Conservation (phyloP, 495 filamentous ascomycete species). For the Xylaria nigripes region DNA sequence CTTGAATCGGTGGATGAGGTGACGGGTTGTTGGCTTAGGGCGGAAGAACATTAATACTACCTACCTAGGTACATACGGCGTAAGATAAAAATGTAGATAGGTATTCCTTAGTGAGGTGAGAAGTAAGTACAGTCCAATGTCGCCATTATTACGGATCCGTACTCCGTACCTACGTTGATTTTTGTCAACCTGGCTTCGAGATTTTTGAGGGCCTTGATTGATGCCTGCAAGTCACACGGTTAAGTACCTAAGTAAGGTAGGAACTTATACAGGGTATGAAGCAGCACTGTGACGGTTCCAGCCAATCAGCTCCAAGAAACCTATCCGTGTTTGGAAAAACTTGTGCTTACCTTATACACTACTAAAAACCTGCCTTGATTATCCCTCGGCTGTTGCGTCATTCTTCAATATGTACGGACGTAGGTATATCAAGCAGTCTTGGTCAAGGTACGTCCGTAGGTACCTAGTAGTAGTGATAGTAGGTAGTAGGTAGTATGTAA, state of each 20-base stretch:
- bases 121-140: not conserved
- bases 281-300: not conserved
- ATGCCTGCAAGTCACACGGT: not conserved
- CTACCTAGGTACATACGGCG: too few relatives aligned
- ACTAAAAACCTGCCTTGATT: too few relatives aligned
- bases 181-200: not conserved
- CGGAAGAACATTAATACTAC: too few relatives aligned
- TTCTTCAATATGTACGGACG: not conserved
- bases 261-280: too few relatives aligned
- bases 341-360: too few relatives aligned
- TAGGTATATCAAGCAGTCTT: too few relatives aligned
- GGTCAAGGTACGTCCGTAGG: too few relatives aligned
- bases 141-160: not conserved
- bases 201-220: not conserved
- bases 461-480: too few relatives aligned
- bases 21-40: not conserved
- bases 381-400: not conserved
- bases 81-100: not conserved
- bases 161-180: too few relatives aligned
- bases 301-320: conserved; percentile 19
- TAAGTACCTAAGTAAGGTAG: too few relatives aligned
- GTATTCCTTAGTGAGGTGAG: too few relatives aligned
- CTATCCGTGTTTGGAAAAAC: conserved; percentile 13
- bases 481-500: too few relatives aligned
- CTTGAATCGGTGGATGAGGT: conserved; percentile 22